Conservation (phyloP, 2,329 filamentous ascomycete species). For the Sporothrix variecibatus region DNA sequence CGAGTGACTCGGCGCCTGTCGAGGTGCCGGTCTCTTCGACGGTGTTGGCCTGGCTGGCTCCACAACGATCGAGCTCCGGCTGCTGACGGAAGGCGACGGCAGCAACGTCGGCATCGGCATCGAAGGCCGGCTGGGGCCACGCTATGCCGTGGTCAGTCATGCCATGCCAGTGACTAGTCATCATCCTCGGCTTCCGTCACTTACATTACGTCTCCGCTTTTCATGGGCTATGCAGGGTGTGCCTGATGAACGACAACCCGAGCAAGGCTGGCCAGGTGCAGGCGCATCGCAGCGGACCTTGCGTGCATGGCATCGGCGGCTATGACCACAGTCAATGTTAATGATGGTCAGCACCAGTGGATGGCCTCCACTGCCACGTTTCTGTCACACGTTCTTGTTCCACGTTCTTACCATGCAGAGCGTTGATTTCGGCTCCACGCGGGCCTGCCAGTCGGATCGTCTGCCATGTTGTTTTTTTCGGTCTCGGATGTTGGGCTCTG, state of each 20-base stretch:
- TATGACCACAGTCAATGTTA: neutral
- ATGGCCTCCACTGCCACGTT: neutral
- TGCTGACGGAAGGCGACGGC: constrained; percentile 13
- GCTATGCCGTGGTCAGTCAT: neutral
- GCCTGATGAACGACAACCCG: constrained; percentile 25
- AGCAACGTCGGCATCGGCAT: constrained; percentile 24
- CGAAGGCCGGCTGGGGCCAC: constrained; percentile 22
- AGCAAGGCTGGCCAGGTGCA: constrained; percentile 16
- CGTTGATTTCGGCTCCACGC: constrained; percentile 20
- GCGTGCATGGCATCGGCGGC: constrained; percentile 28
- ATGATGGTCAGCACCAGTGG: neutral
- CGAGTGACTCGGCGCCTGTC: neutral
- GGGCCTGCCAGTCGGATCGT: neutral
- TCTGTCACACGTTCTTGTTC: neutral
- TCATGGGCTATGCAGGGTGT: constrained; percentile 28
- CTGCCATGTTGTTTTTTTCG: neutral
- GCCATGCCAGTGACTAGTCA: neutral
- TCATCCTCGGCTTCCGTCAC: neutral
- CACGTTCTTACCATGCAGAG: constrained; percentile 17
- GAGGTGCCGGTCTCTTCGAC: neutral
- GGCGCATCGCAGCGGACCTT: constrained; percentile 28
- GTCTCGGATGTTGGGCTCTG: neutral
- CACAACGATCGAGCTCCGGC: neutral
- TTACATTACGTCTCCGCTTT: constrained; percentile 29
- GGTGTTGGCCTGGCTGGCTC: neutral